Evolutionary conservation across 2,329 filamentous ascomycete genomes (phyloP).

Genomic region (Colletotrichum sojae): DNA sequence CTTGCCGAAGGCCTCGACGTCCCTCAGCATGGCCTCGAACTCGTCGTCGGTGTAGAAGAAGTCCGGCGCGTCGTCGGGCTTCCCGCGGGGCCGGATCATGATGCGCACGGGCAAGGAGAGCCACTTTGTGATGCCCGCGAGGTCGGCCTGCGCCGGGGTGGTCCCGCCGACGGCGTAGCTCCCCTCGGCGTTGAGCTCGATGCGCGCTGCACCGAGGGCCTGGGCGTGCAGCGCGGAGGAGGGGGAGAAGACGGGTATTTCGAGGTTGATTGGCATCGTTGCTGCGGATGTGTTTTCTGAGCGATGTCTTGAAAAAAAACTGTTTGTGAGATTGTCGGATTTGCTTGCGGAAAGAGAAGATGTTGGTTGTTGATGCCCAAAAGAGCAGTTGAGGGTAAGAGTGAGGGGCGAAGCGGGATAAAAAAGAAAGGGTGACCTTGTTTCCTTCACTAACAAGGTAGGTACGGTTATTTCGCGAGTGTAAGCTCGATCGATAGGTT

Average conservation of each 20-base stretch:
- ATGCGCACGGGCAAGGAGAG: slow-evolving; percentile 61
- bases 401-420: slow-evolving; percentile 11
- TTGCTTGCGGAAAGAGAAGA: not conserved
- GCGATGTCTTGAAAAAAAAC: not conserved
- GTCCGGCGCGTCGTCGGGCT: slow-evolving; percentile 50
- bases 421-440: slow-evolving; percentile 12
- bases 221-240: slow-evolving; percentile 56
- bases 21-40: slow-evolving; percentile 57
- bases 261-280: slow-evolving; percentile 54
- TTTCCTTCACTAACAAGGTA: not conserved
- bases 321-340: not conserved
- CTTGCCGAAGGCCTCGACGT: slow-evolving; percentile 49
- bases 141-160: slow-evolving; percentile 61
- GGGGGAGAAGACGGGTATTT: slow-evolving; percentile 69
- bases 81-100: slow-evolving; percentile 68
- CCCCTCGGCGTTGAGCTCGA: slow-evolving; percentile 67
- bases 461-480: no score
- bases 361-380: not conserved
- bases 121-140: slow-evolving; percentile 45
- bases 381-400: not conserved
- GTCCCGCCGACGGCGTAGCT: slow-evolving; percentile 67
- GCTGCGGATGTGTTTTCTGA: not conserved
- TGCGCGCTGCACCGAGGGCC: slow-evolving; percentile 60
- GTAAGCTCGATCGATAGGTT: no score
- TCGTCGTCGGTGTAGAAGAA: slow-evolving; percentile 65